Evolutionary conservation across 2,329 filamentous ascomycete genomes (phyloP).

Genomic region (Pseudocercospora cruenta): DNA sequence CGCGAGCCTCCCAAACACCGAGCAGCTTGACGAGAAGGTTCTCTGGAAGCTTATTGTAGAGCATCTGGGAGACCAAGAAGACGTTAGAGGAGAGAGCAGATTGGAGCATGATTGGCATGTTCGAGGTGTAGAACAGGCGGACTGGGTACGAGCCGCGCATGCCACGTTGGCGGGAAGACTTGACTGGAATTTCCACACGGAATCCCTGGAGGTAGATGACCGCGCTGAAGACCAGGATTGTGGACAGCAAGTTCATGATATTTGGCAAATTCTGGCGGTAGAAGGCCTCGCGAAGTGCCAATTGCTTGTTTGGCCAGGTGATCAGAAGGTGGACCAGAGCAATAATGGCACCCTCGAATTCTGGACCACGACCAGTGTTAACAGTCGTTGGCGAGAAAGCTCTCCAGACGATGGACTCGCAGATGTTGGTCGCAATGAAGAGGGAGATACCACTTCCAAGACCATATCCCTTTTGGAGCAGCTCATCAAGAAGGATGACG

Average conservation of each 20-base stretch:
- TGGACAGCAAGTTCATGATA: conserved; percentile 94
- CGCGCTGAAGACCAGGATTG: conserved; percentile 87
- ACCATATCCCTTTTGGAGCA: conserved; percentile 98
- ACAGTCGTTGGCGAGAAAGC: conserved; percentile 98
- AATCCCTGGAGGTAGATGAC: conserved; percentile 92
- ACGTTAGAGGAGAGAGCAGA: conserved; percentile 98
- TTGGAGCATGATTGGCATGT: conserved; percentile 99
- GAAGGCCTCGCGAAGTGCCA: conserved; percentile 96
- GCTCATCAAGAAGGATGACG: conserved; percentile 97
- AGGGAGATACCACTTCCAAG: conserved; percentile 98
- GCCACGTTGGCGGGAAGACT: conserved; percentile 98
- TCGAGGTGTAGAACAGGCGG: conserved; percentile 99
- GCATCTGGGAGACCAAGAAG: conserved; percentile 98
- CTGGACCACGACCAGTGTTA: conserved; percentile 97
- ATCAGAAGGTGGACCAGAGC: conserved; percentile 96
- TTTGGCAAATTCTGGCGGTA: conserved; percentile 99
- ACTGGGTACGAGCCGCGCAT: conserved; percentile 97
- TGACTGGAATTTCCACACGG: conserved; percentile 99
- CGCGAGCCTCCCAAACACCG: conserved; percentile 97
- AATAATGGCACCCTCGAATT: conserved; percentile 98
- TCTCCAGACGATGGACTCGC: conserved; percentile 99
- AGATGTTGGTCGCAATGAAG: conserved; percentile 99
- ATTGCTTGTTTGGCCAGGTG: conserved; percentile 99
- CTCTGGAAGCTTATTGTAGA: conserved; percentile 98
- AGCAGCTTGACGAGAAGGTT: conserved; percentile 97